Evolutionary conservation across 2,329 filamentous ascomycete species (phyloP).

Genomic region (Diaporthe capsici): DNA sequence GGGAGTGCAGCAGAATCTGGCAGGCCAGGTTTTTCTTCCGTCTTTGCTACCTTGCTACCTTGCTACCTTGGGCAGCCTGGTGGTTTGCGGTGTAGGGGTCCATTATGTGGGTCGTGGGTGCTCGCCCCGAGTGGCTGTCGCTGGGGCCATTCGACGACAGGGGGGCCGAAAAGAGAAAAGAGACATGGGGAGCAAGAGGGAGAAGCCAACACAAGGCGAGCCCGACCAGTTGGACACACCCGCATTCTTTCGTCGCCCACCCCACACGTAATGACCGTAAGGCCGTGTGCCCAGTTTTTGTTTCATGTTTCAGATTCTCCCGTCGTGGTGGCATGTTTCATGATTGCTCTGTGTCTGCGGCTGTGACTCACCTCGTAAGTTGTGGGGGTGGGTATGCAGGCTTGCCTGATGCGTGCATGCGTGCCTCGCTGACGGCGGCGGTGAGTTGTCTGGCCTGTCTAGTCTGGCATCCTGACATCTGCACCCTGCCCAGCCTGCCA

Average conservation of each 20-base stretch:
- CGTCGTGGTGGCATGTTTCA: constrained; percentile 31
- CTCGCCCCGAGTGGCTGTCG: constrained; percentile 31
- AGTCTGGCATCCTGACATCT: background rate
- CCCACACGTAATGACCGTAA: constrained; percentile 23
- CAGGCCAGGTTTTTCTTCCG: constrained; percentile 1
- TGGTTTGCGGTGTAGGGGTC: constrained; percentile 36
- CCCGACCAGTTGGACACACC: constrained; percentile 36
- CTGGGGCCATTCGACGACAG: background rate
- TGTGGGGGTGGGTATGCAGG: constrained; percentile 20
- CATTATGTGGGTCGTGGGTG: constrained; percentile 16
- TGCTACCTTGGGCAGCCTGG: background rate
- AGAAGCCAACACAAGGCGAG: constrained; percentile 18
- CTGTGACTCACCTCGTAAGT: constrained; percentile 36
- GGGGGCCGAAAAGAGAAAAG: constrained; percentile 1
- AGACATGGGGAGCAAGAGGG: background rate
- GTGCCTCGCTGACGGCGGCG: constrained; percentile 31
- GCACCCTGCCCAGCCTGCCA: background rate
- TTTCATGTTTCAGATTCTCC: constrained; percentile 36
- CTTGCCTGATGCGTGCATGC: constrained; percentile 17
- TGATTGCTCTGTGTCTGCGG: constrained; percentile 19
- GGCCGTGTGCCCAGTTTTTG: constrained; percentile 34
- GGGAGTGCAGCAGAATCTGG: constrained; percentile 10
- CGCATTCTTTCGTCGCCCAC: constrained; percentile 15
- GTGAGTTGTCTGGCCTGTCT: constrained; percentile 8
- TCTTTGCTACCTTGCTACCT: background rate